These are phyloP conservation scores for Saitoella complicata DNA, from an alignment of 805 yeast species.

Conservation along the genomic window DNA sequence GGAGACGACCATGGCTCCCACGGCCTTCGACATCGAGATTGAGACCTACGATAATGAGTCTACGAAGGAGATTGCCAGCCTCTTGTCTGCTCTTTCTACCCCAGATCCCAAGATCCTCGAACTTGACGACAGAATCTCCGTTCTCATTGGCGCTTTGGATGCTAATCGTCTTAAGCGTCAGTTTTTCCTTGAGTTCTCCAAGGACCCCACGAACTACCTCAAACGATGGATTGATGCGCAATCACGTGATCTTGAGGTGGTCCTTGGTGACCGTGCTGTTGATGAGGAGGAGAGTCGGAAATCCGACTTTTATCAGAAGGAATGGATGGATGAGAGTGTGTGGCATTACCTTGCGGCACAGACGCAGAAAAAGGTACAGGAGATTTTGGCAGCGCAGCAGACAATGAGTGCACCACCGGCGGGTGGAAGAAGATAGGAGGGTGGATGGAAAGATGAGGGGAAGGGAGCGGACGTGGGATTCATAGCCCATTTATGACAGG, in stretches of 20 bases:
- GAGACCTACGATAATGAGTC: conserved; percentile 25
- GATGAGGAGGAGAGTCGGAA: conserved; percentile 79
- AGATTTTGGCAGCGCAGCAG: neutral
- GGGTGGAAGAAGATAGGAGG: too few relatives aligned
- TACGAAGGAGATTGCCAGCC: neutral
- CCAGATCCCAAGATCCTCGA: conserved; percentile 20
- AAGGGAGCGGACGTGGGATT: too few relatives aligned
- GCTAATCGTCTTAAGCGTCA: conserved; percentile 48
- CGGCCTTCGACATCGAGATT: conserved; percentile 60
- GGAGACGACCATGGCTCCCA: conserved; percentile 66
- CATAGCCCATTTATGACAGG: too few relatives aligned
- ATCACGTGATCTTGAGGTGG: conserved; percentile 65
- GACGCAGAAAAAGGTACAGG: neutral
- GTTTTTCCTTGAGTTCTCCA: conserved; percentile 57
- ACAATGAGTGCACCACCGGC: too few relatives aligned
- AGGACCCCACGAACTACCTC: conserved; percentile 64
- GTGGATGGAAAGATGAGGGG: too few relatives aligned
- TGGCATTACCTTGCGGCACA: conserved; percentile 23
- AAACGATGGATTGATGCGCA: conserved; percentile 64
- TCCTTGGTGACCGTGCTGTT: conserved; percentile 79
- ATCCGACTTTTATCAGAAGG: conserved; percentile 62
- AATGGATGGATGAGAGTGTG: conserved; percentile 59
- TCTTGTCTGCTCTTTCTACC: too few relatives aligned
- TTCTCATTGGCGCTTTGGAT: conserved; percentile 36
- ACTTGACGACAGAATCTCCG: conserved; percentile 29